Evolutionary conservation across 2,329 filamentous ascomycete species (phyloP).

Genomic region (Blastomyces parvus): DNA sequence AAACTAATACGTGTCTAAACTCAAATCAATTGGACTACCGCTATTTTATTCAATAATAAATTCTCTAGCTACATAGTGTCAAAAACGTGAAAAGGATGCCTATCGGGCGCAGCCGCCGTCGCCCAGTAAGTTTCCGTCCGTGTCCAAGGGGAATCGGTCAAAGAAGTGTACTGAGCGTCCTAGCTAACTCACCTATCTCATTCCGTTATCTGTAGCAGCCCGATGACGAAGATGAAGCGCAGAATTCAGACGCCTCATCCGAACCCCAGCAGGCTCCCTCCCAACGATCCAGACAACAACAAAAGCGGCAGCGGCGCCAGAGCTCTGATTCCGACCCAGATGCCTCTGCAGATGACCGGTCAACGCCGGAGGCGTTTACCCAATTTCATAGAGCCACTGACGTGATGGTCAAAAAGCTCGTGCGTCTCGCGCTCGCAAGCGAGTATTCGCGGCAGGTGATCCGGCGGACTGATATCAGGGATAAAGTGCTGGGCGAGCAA

Average conservation of each 20-base stretch:
- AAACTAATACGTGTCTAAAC: not conserved
- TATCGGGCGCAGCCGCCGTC: slow-evolving; percentile 14
- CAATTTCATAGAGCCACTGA: slow-evolving; percentile 25
- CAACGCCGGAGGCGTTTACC: slow-evolving; percentile 7
- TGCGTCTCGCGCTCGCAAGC: slow-evolving; percentile 51
- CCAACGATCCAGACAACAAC: slow-evolving; percentile 6
- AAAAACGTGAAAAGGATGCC: slow-evolving; percentile 8
- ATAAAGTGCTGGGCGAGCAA: slow-evolving; percentile 61
- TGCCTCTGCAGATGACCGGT: slow-evolving; percentile 7
- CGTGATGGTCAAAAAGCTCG: slow-evolving; percentile 50
- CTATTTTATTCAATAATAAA: not conserved
- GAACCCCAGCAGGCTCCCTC: not conserved
- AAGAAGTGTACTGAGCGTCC: not conserved
- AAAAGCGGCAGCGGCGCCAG: slow-evolving; percentile 15
- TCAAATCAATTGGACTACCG: not conserved
- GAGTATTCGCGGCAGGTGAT: slow-evolving; percentile 52
- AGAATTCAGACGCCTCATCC: slow-evolving; percentile 3
- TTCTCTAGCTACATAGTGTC: too few species aligned
- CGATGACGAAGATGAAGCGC: slow-evolving; percentile 1
- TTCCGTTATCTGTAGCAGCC: not conserved
- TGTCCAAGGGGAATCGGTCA: not conserved
- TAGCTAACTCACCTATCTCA: not conserved
- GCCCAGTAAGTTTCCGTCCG: slow-evolving; percentile 10
- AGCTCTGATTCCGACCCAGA: slow-evolving; percentile 10
- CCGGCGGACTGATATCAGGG: slow-evolving; percentile 48